phyloP scores from a whole-genome alignment of 202 grass and related monocot species.

The Carex arenaria region DNA sequence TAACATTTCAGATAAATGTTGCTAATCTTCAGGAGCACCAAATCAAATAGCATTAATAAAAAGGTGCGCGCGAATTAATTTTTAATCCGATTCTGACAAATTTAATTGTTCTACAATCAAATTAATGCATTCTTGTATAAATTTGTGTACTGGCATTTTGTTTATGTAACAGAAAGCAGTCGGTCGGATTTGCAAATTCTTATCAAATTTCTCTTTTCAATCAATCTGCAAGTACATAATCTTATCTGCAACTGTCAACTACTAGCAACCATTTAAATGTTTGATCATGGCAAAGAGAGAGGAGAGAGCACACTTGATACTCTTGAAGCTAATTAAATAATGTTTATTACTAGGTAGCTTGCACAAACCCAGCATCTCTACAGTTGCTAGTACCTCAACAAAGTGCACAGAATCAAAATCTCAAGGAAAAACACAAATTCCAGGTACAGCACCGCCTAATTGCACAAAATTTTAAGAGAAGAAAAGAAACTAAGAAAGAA shows the following conservation, averaged over 20 bases:
- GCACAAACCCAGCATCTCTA: not conserved
- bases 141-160: too few relatives aligned
- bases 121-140: too few relatives aligned
- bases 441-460: not conserved
- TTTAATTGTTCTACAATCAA: too few relatives aligned
- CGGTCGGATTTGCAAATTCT: too few relatives aligned
- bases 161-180: too few relatives aligned
- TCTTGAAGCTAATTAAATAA: not conserved
- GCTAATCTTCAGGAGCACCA: too few relatives aligned
- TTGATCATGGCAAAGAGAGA: not conserved
- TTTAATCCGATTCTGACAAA: not conserved
- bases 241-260: too few relatives aligned
- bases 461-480: not conserved
- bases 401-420: not conserved
- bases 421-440: slow-evolving; percentile 3
- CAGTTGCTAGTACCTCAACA: not conserved
- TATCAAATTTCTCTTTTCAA: too few relatives aligned
- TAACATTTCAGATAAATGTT: not conserved
- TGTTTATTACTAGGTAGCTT: not conserved
- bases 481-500: slow-evolving; percentile 29
- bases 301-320: not conserved
- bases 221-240: too few relatives aligned
- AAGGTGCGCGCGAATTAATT: not conserved
- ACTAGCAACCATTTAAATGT: not conserved
- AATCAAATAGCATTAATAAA: not conserved